phyloP scores from a whole-genome alignment of 805 yeast species.

The Scheffersomyces ergatensis region DNA sequence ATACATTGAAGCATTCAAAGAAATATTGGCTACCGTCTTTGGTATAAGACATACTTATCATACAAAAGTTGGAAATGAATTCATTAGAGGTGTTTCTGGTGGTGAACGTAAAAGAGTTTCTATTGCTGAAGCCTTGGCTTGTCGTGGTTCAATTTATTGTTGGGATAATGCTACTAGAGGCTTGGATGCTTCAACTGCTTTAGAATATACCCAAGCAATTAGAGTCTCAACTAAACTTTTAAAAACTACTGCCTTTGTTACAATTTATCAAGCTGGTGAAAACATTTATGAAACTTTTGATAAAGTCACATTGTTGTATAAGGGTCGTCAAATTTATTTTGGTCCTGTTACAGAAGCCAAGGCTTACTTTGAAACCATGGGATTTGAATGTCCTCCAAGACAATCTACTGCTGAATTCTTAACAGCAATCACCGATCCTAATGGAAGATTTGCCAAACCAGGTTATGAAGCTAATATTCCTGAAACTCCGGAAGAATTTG shows the following conservation, averaged over 20 bases:
- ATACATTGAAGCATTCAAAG: constrained; percentile 36
- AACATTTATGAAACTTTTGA: constrained; percentile 27
- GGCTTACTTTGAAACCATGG: constrained; percentile 60
- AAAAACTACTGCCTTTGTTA: constrained; percentile 56
- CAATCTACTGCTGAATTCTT: constrained; percentile 72
- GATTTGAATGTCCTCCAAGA: constrained; percentile 60
- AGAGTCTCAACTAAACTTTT: constrained; percentile 41
- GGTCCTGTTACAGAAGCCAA: constrained; percentile 59
- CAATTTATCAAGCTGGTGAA: constrained; percentile 43
- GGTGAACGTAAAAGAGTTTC: constrained; percentile 76
- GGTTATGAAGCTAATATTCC: constrained; percentile 59
- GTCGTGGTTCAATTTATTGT: constrained; percentile 34
- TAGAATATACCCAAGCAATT: constrained; percentile 27
- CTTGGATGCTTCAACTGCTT: constrained; percentile 31
- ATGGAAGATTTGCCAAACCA: constrained; percentile 47
- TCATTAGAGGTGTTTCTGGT: constrained; percentile 66
- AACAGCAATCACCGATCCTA: constrained; percentile 68
- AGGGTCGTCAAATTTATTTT: constrained; percentile 54
- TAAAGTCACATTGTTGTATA: constrained; percentile 27
- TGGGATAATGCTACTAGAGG: constrained; percentile 36
- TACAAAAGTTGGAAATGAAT: constrained; percentile 32
- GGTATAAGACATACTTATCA: constrained; percentile 28
- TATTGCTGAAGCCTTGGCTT: constrained; percentile 61
- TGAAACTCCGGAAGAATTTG: constrained; percentile 60
- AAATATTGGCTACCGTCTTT: constrained; percentile 26